Percentiles rank a stretch among this genome's conserved stretches.
Evolutionary conservation across 2,329 filamentous ascomycete species (phyloP).

Genomic region (Talaromyces funiculosus): DNA sequence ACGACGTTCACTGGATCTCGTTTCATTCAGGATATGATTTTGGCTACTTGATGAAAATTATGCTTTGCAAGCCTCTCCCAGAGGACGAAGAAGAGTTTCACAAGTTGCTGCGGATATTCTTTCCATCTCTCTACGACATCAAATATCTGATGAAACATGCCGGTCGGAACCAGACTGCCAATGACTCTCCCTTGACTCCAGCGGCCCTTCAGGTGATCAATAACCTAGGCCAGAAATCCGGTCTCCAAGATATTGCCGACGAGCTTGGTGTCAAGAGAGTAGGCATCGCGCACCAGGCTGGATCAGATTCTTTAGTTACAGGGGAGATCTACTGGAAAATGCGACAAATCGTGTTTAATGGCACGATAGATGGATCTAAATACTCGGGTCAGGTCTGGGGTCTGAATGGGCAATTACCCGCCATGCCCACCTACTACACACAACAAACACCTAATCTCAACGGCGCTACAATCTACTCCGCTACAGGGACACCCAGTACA

Average conservation of each 20-base stretch:
- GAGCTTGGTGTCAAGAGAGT: constrained; percentile 85
- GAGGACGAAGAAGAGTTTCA: constrained; percentile 89
- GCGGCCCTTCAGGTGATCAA: constrained; percentile 68
- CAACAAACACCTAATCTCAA: constrained; percentile 52
- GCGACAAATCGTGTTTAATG: constrained; percentile 79
- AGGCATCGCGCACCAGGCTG: constrained; percentile 84
- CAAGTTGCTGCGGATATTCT: constrained; percentile 82
- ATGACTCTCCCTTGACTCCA: constrained; percentile 58
- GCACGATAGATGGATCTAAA: constrained; percentile 68
- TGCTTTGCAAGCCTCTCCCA: constrained; percentile 75
- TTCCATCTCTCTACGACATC: constrained; percentile 89
- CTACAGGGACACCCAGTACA: constrained; percentile 59
- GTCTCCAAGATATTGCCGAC: constrained; percentile 88
- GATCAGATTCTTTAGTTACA: constrained; percentile 87
- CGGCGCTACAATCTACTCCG: constrained; percentile 46
- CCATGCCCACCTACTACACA: constrained; percentile 31
- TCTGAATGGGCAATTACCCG: constrained; percentile 65
- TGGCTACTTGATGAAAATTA: constrained; percentile 90
- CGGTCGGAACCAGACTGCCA: constrained; percentile 62
- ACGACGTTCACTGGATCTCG: constrained; percentile 90
- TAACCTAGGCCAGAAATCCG: constrained; percentile 83
- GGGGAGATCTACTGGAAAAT: constrained; percentile 94
- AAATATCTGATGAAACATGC: constrained; percentile 96
- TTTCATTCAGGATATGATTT: constrained; percentile 99
- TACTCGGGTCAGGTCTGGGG: constrained; percentile 92